phyloP scores from a whole-genome alignment of 2,329 filamentous ascomycete genomes.

The Fusarium algeriense region DNA sequence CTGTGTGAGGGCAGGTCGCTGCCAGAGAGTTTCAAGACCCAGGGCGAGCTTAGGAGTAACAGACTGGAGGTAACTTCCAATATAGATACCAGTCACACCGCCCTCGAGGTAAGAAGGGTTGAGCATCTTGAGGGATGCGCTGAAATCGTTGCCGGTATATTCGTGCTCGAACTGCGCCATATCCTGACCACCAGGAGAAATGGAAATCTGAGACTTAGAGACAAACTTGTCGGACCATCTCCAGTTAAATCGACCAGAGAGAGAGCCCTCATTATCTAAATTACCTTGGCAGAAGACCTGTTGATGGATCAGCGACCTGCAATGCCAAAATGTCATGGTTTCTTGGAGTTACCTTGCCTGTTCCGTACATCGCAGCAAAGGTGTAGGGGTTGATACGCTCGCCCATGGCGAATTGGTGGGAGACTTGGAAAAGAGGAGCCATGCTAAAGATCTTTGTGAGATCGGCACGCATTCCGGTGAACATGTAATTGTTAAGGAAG shows the following conservation, averaged over 20 bases:
- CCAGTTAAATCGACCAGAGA: conserved; percentile 93
- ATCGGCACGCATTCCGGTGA: conserved; percentile 94
- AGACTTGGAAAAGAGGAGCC: conserved; percentile 94
- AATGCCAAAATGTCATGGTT: conserved; percentile 12
- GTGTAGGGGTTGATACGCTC: conserved; percentile 94
- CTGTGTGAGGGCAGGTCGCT: conserved; percentile 84
- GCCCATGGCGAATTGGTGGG: conserved; percentile 95
- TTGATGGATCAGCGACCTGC: conserved; percentile 33
- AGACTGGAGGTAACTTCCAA: conserved; percentile 95
- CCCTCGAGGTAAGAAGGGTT: conserved; percentile 96
- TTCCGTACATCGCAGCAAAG: conserved; percentile 94
- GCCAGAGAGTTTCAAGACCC: conserved; percentile 94
- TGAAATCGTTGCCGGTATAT: conserved; percentile 94
- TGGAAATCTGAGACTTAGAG: conserved; percentile 88
- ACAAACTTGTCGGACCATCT: conserved; percentile 85
- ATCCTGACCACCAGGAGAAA: conserved; percentile 83
- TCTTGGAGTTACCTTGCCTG: conserved; percentile 76
- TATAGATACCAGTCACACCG: conserved; percentile 92
- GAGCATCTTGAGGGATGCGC: conserved; percentile 89
- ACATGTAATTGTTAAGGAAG: conserved; percentile 95
- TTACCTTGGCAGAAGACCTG: conserved; percentile 97
- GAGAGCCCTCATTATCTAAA: conserved; percentile 89
- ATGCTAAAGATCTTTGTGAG: conserved; percentile 97
- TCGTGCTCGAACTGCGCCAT: conserved; percentile 96
- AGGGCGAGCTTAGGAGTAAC: conserved; percentile 88